Percentiles rank a stretch among this genome's conserved stretches.
Evolutionary conservation across 331 rosid genomes (phyloP).

Genomic region (Stylosanthes scabra): DNA sequence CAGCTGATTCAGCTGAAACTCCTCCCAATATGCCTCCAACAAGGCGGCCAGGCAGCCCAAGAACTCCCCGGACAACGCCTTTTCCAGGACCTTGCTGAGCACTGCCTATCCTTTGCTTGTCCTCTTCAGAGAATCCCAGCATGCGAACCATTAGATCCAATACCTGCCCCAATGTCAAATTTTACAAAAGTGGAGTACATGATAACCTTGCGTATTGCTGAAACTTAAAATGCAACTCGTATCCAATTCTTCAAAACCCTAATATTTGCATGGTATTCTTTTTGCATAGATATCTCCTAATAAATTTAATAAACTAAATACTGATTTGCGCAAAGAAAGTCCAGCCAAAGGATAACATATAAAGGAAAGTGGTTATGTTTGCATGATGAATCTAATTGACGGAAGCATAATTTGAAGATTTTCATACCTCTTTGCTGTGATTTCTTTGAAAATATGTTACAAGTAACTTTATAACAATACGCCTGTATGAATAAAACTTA

Average conservation of each 20-base stretch:
- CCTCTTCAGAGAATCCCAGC: conserved; percentile 94
- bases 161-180: conserved; percentile 58
- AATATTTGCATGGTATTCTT: neutral
- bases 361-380: conserved; percentile 10
- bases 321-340: conserved; percentile 10
- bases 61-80: conserved; percentile 97
- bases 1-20: conserved; percentile 58
- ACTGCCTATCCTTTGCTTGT: conserved; percentile 89
- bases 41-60: conserved; percentile 93
- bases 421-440: conserved; percentile 97
- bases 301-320: conserved; percentile 4
- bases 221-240: conserved; percentile 3
- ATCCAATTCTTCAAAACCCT: neutral
- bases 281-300: conserved; percentile 9
- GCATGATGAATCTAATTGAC: conserved; percentile 29
- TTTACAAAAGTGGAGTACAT: conserved; percentile 18
- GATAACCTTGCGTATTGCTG: neutral
- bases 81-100: conserved; percentile 88
- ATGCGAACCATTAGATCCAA: conserved; percentile 97
- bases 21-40: conserved; percentile 97
- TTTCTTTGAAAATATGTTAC: conserved; percentile 92
- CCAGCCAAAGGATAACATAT: too few relatives aligned
- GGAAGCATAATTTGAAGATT: conserved; percentile 26
- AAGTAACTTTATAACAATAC: conserved; percentile 92
- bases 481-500: conserved; percentile 68